Evolutionary conservation across 2,329 filamentous ascomycete genomes (phyloP).

Genomic region (Diaporthe sp.): DNA sequence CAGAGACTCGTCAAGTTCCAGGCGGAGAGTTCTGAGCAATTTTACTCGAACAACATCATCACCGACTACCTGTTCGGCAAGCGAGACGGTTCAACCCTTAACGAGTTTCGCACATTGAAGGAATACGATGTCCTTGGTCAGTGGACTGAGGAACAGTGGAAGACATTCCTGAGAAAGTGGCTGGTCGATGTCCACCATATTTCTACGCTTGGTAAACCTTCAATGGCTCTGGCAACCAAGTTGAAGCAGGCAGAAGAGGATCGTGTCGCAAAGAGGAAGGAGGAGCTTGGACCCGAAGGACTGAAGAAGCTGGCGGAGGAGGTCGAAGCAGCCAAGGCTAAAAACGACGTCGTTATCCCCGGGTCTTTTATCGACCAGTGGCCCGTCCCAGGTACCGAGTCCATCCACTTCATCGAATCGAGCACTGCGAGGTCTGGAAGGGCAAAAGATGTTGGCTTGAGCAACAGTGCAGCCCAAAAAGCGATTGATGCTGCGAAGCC

Average conservation of each 20-base stretch:
- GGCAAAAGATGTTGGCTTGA: conserved; percentile 78
- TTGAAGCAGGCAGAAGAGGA: conserved; percentile 86
- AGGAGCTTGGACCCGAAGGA: conserved; percentile 85
- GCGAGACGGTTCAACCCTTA: conserved; percentile 83
- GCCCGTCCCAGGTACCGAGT: conserved; percentile 86
- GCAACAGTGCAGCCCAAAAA: conserved; percentile 79
- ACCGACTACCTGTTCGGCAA: conserved; percentile 92
- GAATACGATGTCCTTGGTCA: conserved; percentile 79
- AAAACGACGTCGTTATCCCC: conserved; percentile 91
- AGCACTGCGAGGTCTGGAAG: conserved; percentile 86
- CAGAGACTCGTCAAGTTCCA: conserved; percentile 85
- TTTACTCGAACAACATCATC: conserved; percentile 89
- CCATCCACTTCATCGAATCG: conserved; percentile 94
- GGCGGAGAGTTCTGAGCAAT: conserved; percentile 84
- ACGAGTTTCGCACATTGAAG: conserved; percentile 67
- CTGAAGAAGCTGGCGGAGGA: conserved; percentile 80
- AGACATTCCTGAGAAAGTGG: conserved; percentile 84
- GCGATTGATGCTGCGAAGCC: conserved; percentile 78
- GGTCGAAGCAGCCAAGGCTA: conserved; percentile 85
- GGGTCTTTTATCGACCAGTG: conserved; percentile 84
- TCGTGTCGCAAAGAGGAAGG: conserved; percentile 83
- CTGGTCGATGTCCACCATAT: conserved; percentile 88
- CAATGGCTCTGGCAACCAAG: conserved; percentile 81
- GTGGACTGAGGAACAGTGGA: conserved; percentile 91
- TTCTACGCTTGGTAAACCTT: conserved; percentile 90